Evolutionary conservation across 495 filamentous ascomycete genomes (phyloP), one percentile per base, ranked within the genome.

Genomic region (Penicillium verhagenii): DNA sequence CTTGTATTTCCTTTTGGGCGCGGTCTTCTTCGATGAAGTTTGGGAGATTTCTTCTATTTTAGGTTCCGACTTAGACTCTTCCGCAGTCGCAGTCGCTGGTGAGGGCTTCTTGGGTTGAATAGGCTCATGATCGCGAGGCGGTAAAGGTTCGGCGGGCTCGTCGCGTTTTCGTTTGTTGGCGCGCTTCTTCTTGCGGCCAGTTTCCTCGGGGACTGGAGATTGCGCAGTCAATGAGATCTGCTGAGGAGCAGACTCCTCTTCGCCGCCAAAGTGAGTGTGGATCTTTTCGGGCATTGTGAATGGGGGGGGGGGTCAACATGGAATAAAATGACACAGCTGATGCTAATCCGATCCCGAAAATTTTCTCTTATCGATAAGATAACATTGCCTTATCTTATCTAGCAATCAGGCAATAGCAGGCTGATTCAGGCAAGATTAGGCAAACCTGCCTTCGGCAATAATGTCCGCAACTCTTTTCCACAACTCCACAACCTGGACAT

Each of bases 251-350:
- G 52, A 29, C 48, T 62, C 56, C 6, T 60, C 26, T 14, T 61
- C 63, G 35, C 58, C 59, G 10, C 52, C 60, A 35, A 68, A 68
- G 14, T 64, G 40, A 11, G 61, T 61, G 29, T 63, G 56, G 10
- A 66, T 50, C 47, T 69, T 72, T 65, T 83, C 79, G 11, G 80
- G 80, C 81, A 84, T 84, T 46, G 42, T 70, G 52, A 25, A 39
- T 47, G 54, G 35, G 39, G 52, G 37, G 54, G 35, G 39, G 52
- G 37, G 33, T 33, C 18, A 54, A 56, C 49, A 52, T 18, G 23
- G 33, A 37, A 20, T 53, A 43, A 37, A 6, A 5, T 13, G 40
- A 14, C 33, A 39, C 29, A 20, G 18, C n/a, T 4, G 25, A 53
- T 9, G 37, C 18, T 13, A n/a, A 24, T 29, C 33, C 7, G 19